These are phyloP conservation scores for Parmelia sp. DNA, from an alignment of 495 filamentous ascomycete genomes.

Conservation along the genomic window DNA sequence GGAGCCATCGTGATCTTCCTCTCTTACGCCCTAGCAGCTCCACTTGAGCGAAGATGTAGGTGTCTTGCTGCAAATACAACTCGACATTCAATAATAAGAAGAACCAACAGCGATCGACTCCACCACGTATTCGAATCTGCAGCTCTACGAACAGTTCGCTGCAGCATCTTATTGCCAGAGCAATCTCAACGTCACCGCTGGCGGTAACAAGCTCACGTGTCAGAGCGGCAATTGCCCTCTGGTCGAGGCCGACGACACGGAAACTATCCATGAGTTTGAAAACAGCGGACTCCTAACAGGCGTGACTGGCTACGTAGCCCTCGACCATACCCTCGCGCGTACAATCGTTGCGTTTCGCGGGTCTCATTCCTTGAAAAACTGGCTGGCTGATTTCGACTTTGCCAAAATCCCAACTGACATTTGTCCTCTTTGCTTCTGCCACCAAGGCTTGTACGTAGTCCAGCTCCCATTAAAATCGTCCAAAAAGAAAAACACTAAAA, in stretches of 20 bases:
- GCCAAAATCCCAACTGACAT: conserved; percentile 33
- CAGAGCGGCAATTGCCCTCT: conserved; percentile 52
- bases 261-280: conserved; percentile 53
- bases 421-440: conserved; percentile 46
- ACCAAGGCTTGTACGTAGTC: conserved; percentile 43
- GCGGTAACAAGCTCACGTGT: conserved; percentile 52
- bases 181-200: conserved; percentile 40
- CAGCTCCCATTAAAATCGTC: background rate
- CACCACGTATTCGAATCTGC: conserved; percentile 43
- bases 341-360: conserved; percentile 70
- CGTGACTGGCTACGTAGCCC: conserved; percentile 62
- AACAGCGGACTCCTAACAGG: conserved; percentile 48
- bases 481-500: no score
- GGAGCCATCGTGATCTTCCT: background rate
- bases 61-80: background rate
- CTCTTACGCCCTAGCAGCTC: background rate
- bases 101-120: conserved; percentile 28
- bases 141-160: conserved; percentile 63
- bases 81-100: background rate
- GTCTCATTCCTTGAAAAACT: conserved; percentile 55
- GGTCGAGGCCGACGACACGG: conserved; percentile 51
- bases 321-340: conserved; percentile 52
- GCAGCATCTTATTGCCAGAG: conserved; percentile 62
- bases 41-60: conserved; percentile 10
- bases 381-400: conserved; percentile 56